Percentiles rank a stretch among this genome's conserved stretches.
phyloP scores from a whole-genome alignment of 2,329 filamentous ascomycete genomes.

The Tolypocladium ovalisporum region DNA sequence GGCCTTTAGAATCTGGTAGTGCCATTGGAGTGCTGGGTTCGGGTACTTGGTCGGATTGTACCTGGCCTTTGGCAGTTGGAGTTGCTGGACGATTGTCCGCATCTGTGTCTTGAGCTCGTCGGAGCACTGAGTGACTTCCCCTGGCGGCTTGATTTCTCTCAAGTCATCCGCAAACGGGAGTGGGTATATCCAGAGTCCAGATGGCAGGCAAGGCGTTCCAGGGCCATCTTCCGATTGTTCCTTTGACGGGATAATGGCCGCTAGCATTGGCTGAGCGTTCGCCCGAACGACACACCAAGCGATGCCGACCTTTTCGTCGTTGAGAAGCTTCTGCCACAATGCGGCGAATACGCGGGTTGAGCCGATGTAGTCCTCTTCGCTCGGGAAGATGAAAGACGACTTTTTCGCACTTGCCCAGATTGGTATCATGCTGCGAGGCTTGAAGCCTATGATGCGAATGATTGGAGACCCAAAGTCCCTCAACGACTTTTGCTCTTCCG shows the following conservation, averaged over 20 bases:
- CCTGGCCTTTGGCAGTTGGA: conserved; percentile 74
- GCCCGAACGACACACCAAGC: conserved; percentile 81
- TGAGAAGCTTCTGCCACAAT: conserved; percentile 75
- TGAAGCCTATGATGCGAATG: conserved; percentile 90
- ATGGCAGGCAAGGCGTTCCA: conserved; percentile 61
- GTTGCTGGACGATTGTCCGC: conserved; percentile 70
- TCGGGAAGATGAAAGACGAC: conserved; percentile 87
- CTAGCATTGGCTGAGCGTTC: conserved; percentile 70
- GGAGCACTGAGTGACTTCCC: conserved; percentile 43
- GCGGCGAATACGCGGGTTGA: conserved; percentile 90
- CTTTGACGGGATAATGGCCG: conserved; percentile 69
- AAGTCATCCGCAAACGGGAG: conserved; percentile 87
- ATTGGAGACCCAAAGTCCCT: conserved; percentile 72
- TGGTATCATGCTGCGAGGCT: conserved; percentile 62
- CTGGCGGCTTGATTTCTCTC: conserved; percentile 57
- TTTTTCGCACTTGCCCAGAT: conserved; percentile 80
- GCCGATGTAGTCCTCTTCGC: conserved; percentile 79
- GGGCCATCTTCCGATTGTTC: conserved; percentile 53
- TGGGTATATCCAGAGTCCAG: conserved; percentile 80
- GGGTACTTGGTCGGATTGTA: conserved; percentile 85
- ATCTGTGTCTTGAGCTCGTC: conserved; percentile 70
- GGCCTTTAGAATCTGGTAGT: conserved; percentile 88
- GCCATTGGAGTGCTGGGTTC: conserved; percentile 90
- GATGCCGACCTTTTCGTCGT: conserved; percentile 69
- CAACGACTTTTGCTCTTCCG: conserved; percentile 70